A percentile compares a stretch with the other conserved stretches of the same genome.
These are phyloP conservation scores for Fusarium sp. DNA, from an alignment of 2,329 filamentous ascomycete species.

Conservation along the genomic window DNA sequence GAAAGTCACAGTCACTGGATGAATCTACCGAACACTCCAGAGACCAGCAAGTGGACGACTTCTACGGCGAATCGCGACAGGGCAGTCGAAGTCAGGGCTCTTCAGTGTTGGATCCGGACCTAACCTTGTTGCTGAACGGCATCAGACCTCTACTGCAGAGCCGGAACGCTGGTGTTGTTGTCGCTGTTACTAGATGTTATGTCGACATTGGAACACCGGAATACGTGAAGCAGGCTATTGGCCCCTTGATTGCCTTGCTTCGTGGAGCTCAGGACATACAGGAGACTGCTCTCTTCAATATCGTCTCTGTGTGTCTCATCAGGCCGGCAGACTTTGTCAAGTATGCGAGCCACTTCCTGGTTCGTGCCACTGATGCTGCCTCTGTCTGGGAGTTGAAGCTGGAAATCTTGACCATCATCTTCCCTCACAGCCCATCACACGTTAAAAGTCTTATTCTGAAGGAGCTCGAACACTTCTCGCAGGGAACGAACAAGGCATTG, in stretches of 20 bases:
- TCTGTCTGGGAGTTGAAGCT: constrained; percentile 92
- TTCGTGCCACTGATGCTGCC: constrained; percentile 81
- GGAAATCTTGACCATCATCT: constrained; percentile 89
- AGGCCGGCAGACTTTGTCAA: constrained; percentile 84
- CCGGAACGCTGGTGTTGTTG: constrained; percentile 90
- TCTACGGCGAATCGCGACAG: constrained; percentile 77
- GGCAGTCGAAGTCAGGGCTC: constrained; percentile 57
- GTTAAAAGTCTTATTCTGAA: constrained; percentile 88
- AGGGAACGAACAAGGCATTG: constrained; percentile 76
- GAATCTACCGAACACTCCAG: constrained; percentile 48
- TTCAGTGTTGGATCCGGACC: constrained; percentile 79
- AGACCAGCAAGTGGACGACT: constrained; percentile 69
- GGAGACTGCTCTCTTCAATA: constrained; percentile 90
- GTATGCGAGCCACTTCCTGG: constrained; percentile 89
- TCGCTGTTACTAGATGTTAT: constrained; percentile 87
- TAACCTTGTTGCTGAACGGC: constrained; percentile 81
- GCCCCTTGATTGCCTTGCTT: constrained; percentile 86
- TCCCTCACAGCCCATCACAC: constrained; percentile 80
- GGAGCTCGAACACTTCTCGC: constrained; percentile 93
- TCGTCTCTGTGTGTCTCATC: constrained; percentile 88
- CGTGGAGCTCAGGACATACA: constrained; percentile 88
- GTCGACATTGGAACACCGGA: constrained; percentile 83
- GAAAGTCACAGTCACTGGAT: constrained; percentile 68
- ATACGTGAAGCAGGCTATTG: constrained; percentile 80
- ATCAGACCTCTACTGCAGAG: constrained; percentile 90